Conservation (phyloP, 2,329 filamentous ascomycete genomes). For the Fusarium humuli region DNA sequence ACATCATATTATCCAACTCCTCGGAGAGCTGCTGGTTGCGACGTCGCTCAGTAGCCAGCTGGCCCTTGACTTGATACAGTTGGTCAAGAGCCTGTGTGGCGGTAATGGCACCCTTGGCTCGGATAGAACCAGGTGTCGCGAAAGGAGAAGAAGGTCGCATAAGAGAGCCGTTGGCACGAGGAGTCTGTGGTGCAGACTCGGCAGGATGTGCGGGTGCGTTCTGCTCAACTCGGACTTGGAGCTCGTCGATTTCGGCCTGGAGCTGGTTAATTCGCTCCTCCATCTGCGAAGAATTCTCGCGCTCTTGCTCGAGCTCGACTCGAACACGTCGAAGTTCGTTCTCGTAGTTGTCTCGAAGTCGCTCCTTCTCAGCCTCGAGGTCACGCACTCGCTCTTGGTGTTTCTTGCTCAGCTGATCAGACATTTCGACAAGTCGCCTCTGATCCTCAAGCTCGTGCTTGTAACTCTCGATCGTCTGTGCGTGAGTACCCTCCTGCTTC, state of each 20-base stretch:
- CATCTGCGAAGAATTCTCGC: constrained; percentile 58
- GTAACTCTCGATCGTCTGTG: constrained; percentile 86
- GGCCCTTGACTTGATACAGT: constrained; percentile 74
- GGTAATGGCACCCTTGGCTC: constrained; percentile 66
- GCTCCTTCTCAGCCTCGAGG: constrained; percentile 71
- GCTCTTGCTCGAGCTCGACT: constrained; percentile 68
- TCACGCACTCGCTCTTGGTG: constrained; percentile 77
- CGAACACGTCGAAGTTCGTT: constrained; percentile 67
- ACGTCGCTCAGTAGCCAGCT: constrained; percentile 79
- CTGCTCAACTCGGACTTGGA: constrained; percentile 62
- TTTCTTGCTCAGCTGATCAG: constrained; percentile 79
- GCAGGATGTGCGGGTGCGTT: constrained; percentile 51
- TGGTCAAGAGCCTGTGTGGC: constrained; percentile 74
- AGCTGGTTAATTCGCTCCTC: constrained; percentile 63
- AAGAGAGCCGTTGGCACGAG: constrained; percentile 67
- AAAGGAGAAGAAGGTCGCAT: constrained; percentile 70
- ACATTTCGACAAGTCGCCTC: constrained; percentile 83
- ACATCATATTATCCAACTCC: constrained; percentile 86
- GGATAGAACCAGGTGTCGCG: constrained; percentile 67
- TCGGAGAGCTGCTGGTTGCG: constrained; percentile 79
- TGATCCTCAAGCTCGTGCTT: constrained; percentile 86
- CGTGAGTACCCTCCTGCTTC: constrained; percentile 84
- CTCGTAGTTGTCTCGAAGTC: constrained; percentile 73
- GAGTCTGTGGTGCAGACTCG: constrained; percentile 69
- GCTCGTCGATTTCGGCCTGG: constrained; percentile 65